Percentiles rank a stretch among this genome's conserved stretches.
phyloP scores from a whole-genome alignment of 1,284 basidiomycete genomes.

The Flammula alnicola region DNA sequence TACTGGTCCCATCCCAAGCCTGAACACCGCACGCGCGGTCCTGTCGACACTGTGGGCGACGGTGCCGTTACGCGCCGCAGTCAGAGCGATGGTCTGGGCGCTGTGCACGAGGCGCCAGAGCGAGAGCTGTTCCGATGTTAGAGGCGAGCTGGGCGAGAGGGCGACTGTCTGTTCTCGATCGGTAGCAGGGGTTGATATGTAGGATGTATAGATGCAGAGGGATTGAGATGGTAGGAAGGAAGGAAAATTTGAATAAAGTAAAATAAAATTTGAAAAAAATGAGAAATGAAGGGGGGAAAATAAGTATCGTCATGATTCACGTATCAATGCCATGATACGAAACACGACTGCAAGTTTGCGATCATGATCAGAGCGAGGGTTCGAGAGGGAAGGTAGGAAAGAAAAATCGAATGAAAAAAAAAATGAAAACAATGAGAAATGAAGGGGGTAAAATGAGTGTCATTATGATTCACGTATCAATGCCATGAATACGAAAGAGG shows the following conservation, averaged over 20 bases:
- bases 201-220: too few relatives aligned
- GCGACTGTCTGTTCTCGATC: constrained; percentile 12
- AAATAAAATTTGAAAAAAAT: neutral
- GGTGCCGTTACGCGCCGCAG: constrained; percentile 51
- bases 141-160: constrained; percentile 1
- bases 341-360: neutral
- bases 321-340: too few relatives aligned
- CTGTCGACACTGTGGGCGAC: constrained; percentile 65
- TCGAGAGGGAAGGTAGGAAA: neutral
- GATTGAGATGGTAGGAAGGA: too few relatives aligned
- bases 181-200: neutral
- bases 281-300: neutral
- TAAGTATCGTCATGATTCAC: too few relatives aligned
- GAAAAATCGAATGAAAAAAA: neutral
- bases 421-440: neutral
- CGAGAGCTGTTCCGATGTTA: constrained; percentile 37
- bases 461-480: too few relatives aligned
- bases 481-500: too few relatives aligned
- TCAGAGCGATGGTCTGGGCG: constrained; percentile 67
- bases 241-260: neutral
- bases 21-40: constrained; percentile 64
- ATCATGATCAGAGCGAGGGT: too few relatives aligned
- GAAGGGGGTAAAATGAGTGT: too few relatives aligned
- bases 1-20: constrained; percentile 54
- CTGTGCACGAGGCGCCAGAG: constrained; percentile 72